Base-by-base conservation (phyloP, 129 eudicot genomes). In the Cynara cardunculus region DNA sequence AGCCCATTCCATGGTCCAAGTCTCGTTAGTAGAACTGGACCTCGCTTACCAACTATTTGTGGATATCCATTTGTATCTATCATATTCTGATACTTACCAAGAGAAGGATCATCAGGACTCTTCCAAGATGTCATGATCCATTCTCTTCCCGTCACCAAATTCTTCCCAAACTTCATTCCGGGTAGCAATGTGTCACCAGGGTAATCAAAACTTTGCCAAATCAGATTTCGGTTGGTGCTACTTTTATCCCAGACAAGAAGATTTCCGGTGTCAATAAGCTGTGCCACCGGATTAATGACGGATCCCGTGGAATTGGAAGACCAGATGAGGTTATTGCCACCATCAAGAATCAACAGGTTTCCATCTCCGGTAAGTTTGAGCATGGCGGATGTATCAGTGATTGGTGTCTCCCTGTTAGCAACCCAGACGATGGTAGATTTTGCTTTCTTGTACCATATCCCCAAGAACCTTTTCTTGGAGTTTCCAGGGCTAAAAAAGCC, bases 1-100 rank as follows among this genome's bases (percentile, higher is more conserved):
- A 71, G 31, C 39, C 86, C 86, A 37, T 83, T 81, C 85, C 87
- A 85, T 5, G 85, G 87, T 31, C 87, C 87, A 84, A 79, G 22
- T 19, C 87, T 80, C 9, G n/a, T 19, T 46, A 56, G 7, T 44
- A 68, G 31, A 35, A 46, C 76, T 0, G 18, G 2, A 28, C 53
- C 88, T 10, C 3, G 25, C 79, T 11, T 35, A 14, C 14, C 65
- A 0, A 81, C 34, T 16, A 22, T 31, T 66, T 85, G 85, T 49
- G 88, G 88, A 77, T 59, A 77, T 28, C 88, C 88, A 19, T 41
- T 39, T 62, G 25, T 69, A 31, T 85, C 73, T 8, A 81, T 0
- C 41, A 6, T 18, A 4, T n/a, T 21, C 2, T 25, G 64, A 46
- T 81, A 77, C 71, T 14, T 4, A 19, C 88, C 88, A 8, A 53